Percentiles rank a stretch among this genome's conserved stretches.
Evolutionary conservation across 1,284 basidiomycete species (phyloP).

Genomic region (Ceratobasidium sp.): DNA sequence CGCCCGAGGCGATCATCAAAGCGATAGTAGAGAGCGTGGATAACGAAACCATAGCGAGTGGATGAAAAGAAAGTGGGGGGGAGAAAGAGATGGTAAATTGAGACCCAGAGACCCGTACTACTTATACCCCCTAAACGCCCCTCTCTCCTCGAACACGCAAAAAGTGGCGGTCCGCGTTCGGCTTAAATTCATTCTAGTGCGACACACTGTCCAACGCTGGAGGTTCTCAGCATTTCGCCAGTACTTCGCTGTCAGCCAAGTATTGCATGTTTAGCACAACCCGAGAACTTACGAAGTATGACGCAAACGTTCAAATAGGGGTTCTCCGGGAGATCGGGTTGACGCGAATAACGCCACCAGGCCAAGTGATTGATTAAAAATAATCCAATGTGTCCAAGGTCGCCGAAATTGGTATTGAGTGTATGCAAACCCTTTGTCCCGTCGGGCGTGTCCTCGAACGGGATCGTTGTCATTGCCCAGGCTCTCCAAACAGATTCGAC

Average conservation of each 20-base stretch:
- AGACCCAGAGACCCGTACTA: neutral
- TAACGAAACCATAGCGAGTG: neutral
- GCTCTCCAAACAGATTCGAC: no score
- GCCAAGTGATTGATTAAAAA: neutral
- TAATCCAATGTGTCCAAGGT: neutral
- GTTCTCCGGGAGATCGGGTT: neutral
- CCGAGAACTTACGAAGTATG: neutral
- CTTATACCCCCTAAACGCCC: neutral
- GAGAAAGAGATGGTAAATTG: neutral
- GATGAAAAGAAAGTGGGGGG: neutral
- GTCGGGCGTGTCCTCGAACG: no score
- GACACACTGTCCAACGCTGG: neutral
- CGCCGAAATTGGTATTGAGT: neutral
- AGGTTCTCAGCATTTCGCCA: neutral
- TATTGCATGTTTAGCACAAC: neutral
- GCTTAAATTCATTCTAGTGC: neutral
- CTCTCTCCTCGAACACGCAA: neutral
- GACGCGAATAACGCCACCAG: neutral
- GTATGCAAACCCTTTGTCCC: no score
- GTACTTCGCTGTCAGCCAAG: neutral
- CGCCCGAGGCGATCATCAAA: constrained; percentile 4
- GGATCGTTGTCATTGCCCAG: no score
- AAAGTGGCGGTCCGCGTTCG: neutral
- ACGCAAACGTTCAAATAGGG: neutral
- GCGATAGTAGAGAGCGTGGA: constrained; percentile 4